A percentile compares a stretch with the other conserved stretches of the same genome.
phyloP scores from a whole-genome alignment of 1,284 basidiomycete species.

The Stygiomarasmius scandens region DNA sequence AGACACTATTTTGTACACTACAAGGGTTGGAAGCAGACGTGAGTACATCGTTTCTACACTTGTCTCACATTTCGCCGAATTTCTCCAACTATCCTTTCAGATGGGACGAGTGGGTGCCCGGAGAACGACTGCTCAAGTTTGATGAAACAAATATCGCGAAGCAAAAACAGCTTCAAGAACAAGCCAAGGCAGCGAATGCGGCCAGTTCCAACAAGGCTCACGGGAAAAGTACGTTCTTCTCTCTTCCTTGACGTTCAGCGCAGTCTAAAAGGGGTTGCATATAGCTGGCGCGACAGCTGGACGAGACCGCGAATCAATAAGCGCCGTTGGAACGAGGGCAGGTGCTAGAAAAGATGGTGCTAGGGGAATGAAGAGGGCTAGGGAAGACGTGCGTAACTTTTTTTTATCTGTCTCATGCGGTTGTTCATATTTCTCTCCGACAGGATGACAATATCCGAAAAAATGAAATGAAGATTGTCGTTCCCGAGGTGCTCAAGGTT shows the following conservation, averaged over 20 bases:
- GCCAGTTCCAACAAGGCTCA: constrained; percentile 30
- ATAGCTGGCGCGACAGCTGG: background rate
- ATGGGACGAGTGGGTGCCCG: constrained; percentile 99
- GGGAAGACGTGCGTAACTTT: constrained; percentile 53
- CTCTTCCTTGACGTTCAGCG: background rate
- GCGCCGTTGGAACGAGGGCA: constrained; percentile 34
- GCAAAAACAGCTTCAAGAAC: constrained; percentile 65
- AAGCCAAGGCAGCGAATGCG: constrained; percentile 36
- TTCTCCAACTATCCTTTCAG: constrained; percentile 39
- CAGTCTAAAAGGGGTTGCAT: background rate
- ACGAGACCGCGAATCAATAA: constrained; percentile 30
- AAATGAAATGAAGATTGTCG: constrained; percentile 78
- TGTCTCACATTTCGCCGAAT: background rate
- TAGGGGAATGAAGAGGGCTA: constrained; percentile 60
- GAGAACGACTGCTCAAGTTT: constrained; percentile 81
- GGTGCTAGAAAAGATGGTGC: constrained; percentile 53
- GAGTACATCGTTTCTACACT: constrained; percentile 36
- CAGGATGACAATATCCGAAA: constrained; percentile 72
- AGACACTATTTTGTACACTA: constrained; percentile 97
- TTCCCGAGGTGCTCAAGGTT: constrained; percentile 89
- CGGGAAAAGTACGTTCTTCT: constrained; percentile 11
- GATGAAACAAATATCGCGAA: constrained; percentile 85
- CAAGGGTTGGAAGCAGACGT: constrained; percentile 99
- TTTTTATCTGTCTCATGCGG: constrained; percentile 7
- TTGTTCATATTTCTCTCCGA: constrained; percentile 34